Evolutionary conservation across 1,284 basidiomycete species (phyloP).

Genomic region (Coniophora puteana): DNA sequence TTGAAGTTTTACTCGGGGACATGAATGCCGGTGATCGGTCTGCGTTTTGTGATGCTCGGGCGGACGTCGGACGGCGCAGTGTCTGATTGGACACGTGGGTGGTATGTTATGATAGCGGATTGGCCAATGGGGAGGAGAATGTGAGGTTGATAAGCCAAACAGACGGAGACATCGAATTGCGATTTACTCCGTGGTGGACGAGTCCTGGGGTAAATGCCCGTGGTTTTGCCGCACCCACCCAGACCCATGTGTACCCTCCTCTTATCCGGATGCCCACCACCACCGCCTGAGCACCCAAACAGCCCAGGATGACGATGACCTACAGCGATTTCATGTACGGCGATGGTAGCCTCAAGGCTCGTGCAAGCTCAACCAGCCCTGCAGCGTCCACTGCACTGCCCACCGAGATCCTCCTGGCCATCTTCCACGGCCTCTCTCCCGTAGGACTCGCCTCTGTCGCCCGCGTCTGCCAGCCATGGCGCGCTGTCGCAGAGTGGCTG

Average conservation of each 20-base stretch:
- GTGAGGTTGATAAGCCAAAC: neutral
- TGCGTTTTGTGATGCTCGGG: too few species aligned
- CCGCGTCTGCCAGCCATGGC: constrained; percentile 47
- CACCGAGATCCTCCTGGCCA: constrained; percentile 53
- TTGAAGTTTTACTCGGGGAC: too few species aligned
- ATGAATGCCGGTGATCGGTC: too few species aligned
- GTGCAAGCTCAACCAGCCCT: constrained; percentile 18
- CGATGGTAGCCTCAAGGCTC: too few species aligned
- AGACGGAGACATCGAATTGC: neutral
- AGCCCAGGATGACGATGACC: too few species aligned
- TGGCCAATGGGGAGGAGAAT: neutral
- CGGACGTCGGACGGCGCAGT: too few species aligned
- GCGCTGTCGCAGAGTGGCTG: constrained; percentile 51
- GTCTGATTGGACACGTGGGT: too few species aligned
- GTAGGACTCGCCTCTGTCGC: constrained; percentile 37
- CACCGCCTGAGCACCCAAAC: too few species aligned
- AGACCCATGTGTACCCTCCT: neutral
- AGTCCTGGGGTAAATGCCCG: constrained; percentile 10
- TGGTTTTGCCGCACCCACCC: constrained; percentile 9
- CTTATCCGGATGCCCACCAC: neutral
- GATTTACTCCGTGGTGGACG: constrained; percentile 1
- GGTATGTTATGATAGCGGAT: neutral
- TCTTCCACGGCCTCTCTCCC: constrained; percentile 44
- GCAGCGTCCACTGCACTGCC: constrained; percentile 38
- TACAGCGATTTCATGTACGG: too few species aligned